These are phyloP conservation scores for Trichoderma virens DNA, from an alignment of 495 filamentous ascomycete species.

Conservation along the genomic window DNA sequence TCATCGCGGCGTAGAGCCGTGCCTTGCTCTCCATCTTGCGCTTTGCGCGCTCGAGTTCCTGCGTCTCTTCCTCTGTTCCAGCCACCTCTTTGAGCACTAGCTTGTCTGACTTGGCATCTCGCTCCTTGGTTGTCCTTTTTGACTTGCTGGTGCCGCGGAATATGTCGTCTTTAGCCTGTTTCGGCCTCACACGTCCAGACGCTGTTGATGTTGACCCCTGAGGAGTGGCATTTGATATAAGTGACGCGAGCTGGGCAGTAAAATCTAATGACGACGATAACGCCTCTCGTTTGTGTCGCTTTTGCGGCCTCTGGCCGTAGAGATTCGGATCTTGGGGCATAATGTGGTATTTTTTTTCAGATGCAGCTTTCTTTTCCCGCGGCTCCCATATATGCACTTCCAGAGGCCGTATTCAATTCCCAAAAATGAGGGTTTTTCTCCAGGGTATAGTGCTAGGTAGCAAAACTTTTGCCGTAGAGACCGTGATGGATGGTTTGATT, in stretches of 20 bases:
- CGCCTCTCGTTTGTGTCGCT: constrained; percentile 50
- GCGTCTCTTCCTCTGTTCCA: constrained; percentile 38
- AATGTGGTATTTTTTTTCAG: constrained; percentile 1
- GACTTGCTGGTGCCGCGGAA: constrained; percentile 59
- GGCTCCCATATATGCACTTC: not conserved
- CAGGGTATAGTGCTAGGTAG: not conserved
- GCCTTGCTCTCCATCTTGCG: constrained; percentile 83
- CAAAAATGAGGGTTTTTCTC: not conserved
- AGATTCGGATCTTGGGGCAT: constrained; percentile 57
- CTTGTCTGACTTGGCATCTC: constrained; percentile 19
- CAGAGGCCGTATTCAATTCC: not conserved
- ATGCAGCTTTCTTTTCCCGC: not conserved
- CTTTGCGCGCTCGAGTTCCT: constrained; percentile 50
- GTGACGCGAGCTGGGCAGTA: constrained; percentile 64
- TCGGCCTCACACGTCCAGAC: constrained; percentile 56
- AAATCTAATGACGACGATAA: constrained; percentile 74
- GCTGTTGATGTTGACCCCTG: constrained; percentile 23
- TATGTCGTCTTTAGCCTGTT: constrained; percentile 56
- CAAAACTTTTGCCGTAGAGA: not conserved
- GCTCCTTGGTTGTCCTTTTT: constrained; percentile 33
- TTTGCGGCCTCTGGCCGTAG: constrained; percentile 67
- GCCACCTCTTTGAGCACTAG: constrained; percentile 34
- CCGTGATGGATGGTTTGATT: not conserved
- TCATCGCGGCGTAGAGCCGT: constrained; percentile 74
- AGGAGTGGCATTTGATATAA: constrained; percentile 47